Conservation (phyloP, 2,329 filamentous ascomycete genomes). For the Fusarium transvaalense region DNA sequence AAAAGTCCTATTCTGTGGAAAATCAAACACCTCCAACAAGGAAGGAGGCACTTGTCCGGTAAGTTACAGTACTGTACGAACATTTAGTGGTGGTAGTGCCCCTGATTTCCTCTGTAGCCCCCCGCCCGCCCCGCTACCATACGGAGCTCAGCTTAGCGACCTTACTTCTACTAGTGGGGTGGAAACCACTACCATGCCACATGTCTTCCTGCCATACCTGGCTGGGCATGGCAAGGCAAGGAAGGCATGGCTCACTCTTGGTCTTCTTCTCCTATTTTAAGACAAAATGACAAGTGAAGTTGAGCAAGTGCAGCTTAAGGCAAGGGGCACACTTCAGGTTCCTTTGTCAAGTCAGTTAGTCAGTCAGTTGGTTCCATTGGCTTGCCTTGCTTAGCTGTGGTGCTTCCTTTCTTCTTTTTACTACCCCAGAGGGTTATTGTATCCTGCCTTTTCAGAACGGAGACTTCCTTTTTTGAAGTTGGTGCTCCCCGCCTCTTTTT, state of each 20-base stretch:
- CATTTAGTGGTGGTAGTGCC: slow-evolving; percentile 4
- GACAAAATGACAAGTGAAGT: slow-evolving; percentile 6
- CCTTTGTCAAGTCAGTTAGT: background rate
- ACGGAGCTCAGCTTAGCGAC: slow-evolving; percentile 4
- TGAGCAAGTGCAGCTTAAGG: background rate
- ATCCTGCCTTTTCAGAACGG: slow-evolving; percentile 27
- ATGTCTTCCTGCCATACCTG: slow-evolving; percentile 38
- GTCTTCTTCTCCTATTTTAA: slow-evolving; percentile 27
- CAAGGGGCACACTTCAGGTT: slow-evolving; percentile 16
- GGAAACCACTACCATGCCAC: slow-evolving; percentile 29
- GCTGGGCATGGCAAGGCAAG: slow-evolving; percentile 6
- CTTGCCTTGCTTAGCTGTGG: slow-evolving; percentile 2
- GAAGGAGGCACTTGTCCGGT: slow-evolving; percentile 17
- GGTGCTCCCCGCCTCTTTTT: slow-evolving; percentile 34
- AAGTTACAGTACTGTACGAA: background rate
- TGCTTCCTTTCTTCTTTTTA: slow-evolving; percentile 21
- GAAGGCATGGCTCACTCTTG: background rate
- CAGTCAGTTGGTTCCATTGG: background rate
- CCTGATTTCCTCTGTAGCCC: slow-evolving; percentile 32
- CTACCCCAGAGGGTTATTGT: slow-evolving; percentile 26
- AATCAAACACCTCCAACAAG: slow-evolving; percentile 14
- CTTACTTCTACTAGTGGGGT: slow-evolving; percentile 1
- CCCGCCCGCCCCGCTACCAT: slow-evolving; percentile 5
- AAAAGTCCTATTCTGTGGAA: slow-evolving; percentile 10
- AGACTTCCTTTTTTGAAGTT: slow-evolving; percentile 36